Evolutionary conservation across 2,329 filamentous ascomycete genomes (phyloP).

Genomic region (Rugonectria rugulosa): DNA sequence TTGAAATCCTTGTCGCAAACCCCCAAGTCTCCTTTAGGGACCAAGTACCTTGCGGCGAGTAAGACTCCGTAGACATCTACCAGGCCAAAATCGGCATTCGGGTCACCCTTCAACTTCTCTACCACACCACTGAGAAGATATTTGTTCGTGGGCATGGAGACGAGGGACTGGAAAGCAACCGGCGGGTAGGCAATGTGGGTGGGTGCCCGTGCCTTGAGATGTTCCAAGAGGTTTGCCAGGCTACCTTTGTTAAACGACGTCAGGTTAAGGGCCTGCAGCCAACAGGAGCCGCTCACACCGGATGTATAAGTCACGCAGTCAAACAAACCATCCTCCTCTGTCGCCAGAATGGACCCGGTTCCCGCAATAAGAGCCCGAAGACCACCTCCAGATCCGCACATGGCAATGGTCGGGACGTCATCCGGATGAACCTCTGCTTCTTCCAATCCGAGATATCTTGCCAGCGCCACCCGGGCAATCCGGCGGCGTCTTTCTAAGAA

Average conservation of each 20-base stretch:
- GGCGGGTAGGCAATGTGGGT: slow-evolving; percentile 95
- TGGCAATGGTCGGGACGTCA: slow-evolving; percentile 90
- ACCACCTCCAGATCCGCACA: slow-evolving; percentile 94
- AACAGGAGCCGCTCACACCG: slow-evolving; percentile 94
- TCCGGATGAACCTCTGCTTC: slow-evolving; percentile 88
- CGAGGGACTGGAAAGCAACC: slow-evolving; percentile 79
- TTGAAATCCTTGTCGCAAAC: slow-evolving; percentile 85
- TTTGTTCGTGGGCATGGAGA: slow-evolving; percentile 92
- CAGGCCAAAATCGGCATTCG: slow-evolving; percentile 78
- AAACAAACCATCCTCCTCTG: slow-evolving; percentile 86
- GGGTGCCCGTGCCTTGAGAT: slow-evolving; percentile 84
- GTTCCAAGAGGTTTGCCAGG: slow-evolving; percentile 76
- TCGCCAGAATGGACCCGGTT: slow-evolving; percentile 83
- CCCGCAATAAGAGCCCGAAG: slow-evolving; percentile 90
- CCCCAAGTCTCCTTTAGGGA: slow-evolving; percentile 78
- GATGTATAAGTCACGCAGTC: slow-evolving; percentile 96
- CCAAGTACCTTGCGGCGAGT: slow-evolving; percentile 82
- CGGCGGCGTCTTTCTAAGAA: slow-evolving; percentile 75
- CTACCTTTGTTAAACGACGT: slow-evolving; percentile 72
- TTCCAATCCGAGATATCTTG: slow-evolving; percentile 79
- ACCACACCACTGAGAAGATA: slow-evolving; percentile 87
- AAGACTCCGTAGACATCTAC: slow-evolving; percentile 93
- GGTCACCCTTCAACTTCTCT: slow-evolving; percentile 85
- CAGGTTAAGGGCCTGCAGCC: slow-evolving; percentile 89
- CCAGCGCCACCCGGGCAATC: slow-evolving; percentile 76